Evolutionary conservation across 2,329 filamentous ascomycete species (phyloP).

Genomic region (Fusarium sp.): DNA sequence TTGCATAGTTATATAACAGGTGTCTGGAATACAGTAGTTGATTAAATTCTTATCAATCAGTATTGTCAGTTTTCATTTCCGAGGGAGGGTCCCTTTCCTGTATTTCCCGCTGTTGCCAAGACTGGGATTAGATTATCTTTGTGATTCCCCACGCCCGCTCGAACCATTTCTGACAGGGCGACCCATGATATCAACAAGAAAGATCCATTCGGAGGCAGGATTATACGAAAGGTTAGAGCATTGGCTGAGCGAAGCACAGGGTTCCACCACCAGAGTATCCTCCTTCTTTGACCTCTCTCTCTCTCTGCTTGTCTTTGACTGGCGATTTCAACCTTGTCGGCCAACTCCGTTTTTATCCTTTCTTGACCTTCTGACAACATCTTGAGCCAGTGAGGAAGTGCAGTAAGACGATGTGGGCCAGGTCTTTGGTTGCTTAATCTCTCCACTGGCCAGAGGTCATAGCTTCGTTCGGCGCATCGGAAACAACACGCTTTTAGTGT

Average conservation of each 20-base stretch:
- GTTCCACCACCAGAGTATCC: background rate
- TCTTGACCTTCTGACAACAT: background rate
- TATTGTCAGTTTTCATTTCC: conserved; percentile 10
- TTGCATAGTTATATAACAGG: no score
- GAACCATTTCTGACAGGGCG: background rate
- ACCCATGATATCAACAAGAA: background rate
- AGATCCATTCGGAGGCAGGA: background rate
- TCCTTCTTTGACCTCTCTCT: background rate
- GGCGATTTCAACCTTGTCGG: background rate
- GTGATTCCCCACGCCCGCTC: conserved; percentile 6
- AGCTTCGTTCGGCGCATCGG: background rate
- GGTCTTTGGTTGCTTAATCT: background rate
- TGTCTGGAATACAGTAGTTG: no score
- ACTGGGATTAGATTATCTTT: conserved; percentile 1
- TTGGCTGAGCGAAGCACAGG: background rate
- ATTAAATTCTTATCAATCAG: background rate
- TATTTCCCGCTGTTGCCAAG: background rate
- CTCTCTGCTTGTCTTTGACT: background rate
- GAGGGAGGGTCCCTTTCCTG: background rate
- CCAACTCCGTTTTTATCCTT: background rate
- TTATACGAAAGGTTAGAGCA: background rate
- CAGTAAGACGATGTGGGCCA: background rate
- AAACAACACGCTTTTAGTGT: conserved; percentile 1
- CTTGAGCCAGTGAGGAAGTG: background rate
- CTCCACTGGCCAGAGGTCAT: background rate